These are phyloP conservation scores for Blastomyces parvus DNA, from an alignment of 2,329 filamentous ascomycete species.

Conservation along the genomic window DNA sequence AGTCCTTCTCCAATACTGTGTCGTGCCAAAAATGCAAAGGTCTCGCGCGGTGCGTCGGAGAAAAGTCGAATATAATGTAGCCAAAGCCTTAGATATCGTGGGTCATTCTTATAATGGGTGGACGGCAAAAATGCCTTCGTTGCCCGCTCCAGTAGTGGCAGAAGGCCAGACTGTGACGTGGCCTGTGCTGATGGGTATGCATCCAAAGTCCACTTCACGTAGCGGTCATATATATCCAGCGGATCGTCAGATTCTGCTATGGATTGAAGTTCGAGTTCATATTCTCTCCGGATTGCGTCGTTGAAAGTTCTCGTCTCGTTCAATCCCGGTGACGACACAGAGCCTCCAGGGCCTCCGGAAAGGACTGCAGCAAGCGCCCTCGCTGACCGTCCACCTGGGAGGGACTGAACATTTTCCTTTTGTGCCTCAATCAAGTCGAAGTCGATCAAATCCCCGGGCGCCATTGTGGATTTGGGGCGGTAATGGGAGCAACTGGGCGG, in stretches of 20 bases:
- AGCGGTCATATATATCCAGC: slow-evolving; percentile 89
- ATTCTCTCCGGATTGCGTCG: slow-evolving; percentile 69
- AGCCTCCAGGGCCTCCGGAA: slow-evolving; percentile 42
- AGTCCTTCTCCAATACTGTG: slow-evolving; percentile 79
- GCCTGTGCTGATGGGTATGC: slow-evolving; percentile 91
- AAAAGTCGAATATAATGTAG: slow-evolving; percentile 89
- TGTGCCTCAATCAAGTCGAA: slow-evolving; percentile 94
- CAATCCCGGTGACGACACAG: slow-evolving; percentile 53
- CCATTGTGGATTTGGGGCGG: slow-evolving; percentile 24
- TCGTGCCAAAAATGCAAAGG: slow-evolving; percentile 80
- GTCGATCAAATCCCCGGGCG: slow-evolving; percentile 39
- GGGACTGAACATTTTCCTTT: slow-evolving; percentile 94
- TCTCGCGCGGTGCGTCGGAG: slow-evolving; percentile 84
- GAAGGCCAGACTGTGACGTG: slow-evolving; percentile 80
- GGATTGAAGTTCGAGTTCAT: slow-evolving; percentile 69
- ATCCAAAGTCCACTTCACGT: slow-evolving; percentile 93
- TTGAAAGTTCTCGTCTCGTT: slow-evolving; percentile 67
- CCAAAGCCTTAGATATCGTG: slow-evolving; percentile 88
- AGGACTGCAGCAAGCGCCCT: slow-evolving; percentile 73
- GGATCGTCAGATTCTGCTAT: slow-evolving; percentile 88
- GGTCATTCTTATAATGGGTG: slow-evolving; percentile 86
- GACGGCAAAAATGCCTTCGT: slow-evolving; percentile 83
- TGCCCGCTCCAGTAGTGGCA: slow-evolving; percentile 80
- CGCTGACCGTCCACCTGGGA: slow-evolving; percentile 81
- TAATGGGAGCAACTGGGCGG: background rate